phyloP scores from a whole-genome alignment of 2,329 filamentous ascomycete genomes.

The Colletotrichum siamense region DNA sequence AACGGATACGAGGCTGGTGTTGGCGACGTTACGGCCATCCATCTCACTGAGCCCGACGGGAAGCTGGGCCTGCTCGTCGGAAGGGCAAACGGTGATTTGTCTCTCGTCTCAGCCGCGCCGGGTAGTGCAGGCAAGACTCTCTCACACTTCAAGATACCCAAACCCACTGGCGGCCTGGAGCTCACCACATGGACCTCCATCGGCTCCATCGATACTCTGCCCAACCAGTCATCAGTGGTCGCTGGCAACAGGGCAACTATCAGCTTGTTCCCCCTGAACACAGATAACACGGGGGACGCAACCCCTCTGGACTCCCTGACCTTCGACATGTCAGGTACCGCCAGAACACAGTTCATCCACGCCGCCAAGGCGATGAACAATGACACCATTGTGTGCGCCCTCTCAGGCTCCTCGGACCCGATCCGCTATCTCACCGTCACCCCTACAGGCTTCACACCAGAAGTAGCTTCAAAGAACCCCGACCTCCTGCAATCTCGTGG shows the following conservation, averaged over 20 bases:
- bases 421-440: constrained; percentile 52
- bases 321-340: constrained; percentile 17
- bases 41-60: constrained; percentile 42
- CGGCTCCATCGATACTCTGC: constrained; percentile 19
- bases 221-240: constrained; percentile 7
- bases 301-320: constrained; percentile 9
- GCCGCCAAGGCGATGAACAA: constrained; percentile 51
- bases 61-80: constrained; percentile 47
- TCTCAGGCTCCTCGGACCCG: constrained; percentile 45
- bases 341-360: constrained; percentile 28
- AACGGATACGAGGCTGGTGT: constrained; percentile 46
- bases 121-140: constrained; percentile 32
- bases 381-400: constrained; percentile 49
- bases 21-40: constrained; percentile 56
- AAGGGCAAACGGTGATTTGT: constrained; percentile 54
- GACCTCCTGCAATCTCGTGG: constrained; percentile 29
- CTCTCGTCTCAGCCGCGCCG: constrained; percentile 45
- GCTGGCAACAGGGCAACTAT: constrained; percentile 21
- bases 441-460: constrained; percentile 47
- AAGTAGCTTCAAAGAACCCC: constrained; percentile 37
- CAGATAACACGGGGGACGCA: background rate
- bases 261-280: constrained; percentile 19
- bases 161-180: constrained; percentile 33
- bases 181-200: constrained; percentile 30
- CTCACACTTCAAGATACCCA: constrained; percentile 27